Conservation (phyloP, 2,329 filamentous ascomycete species). For the Tolypocladium amazonense region DNA sequence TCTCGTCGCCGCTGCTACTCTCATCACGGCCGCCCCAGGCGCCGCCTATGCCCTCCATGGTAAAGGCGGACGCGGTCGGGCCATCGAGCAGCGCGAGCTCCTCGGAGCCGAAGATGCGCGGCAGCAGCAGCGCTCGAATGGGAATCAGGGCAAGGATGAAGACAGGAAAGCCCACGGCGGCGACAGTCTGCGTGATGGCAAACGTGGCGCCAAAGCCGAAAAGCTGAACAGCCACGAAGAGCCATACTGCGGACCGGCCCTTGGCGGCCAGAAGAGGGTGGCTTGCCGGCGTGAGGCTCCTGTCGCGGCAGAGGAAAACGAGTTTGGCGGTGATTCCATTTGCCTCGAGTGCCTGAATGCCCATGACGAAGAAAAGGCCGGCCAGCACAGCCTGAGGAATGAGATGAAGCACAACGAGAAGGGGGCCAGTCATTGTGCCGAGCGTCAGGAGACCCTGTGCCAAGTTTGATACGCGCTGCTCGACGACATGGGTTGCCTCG, state of each 20-base stretch:
- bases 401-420: conserved; percentile 63
- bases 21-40: conserved; percentile 32
- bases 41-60: conserved; percentile 66
- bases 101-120: conserved; percentile 44
- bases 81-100: conserved; percentile 57
- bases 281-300: conserved; percentile 43
- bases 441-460: conserved; percentile 68
- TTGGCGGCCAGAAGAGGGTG: conserved; percentile 51
- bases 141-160: conserved; percentile 63
- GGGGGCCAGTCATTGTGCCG: conserved; percentile 66
- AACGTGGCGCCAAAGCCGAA: conserved; percentile 67
- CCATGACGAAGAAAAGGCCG: conserved; percentile 79
- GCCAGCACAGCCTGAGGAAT: conserved; percentile 73
- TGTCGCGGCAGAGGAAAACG: conserved; percentile 58
- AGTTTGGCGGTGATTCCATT: conserved; percentile 72
- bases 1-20: conserved; percentile 8
- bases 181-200: conserved; percentile 73
- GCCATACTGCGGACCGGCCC: conserved; percentile 59
- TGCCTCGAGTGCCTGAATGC: conserved; percentile 61
- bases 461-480: conserved; percentile 71
- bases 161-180: conserved; percentile 70
- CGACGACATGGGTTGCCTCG: conserved; percentile 53
- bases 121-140: conserved; percentile 52
- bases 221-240: conserved; percentile 59
- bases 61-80: conserved; percentile 66